These are phyloP conservation scores for Botrytis aclada DNA, from an alignment of 2,329 filamentous ascomycete species.

Conservation along the genomic window DNA sequence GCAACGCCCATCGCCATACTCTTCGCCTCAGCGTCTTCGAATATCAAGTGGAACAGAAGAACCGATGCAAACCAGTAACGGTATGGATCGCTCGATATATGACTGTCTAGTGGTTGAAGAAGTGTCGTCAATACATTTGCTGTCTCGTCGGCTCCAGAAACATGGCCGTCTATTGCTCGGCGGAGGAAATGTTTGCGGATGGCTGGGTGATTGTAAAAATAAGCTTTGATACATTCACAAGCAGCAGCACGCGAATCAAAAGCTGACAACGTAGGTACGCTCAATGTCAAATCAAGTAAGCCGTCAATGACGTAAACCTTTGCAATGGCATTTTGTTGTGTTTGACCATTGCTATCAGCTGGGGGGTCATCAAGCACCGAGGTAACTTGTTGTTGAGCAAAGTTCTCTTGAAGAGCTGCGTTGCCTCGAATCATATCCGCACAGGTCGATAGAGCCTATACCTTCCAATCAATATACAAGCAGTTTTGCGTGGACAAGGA, in stretches of 20 bases:
- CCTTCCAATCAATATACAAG: constrained; percentile 23
- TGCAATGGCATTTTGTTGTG: constrained; percentile 49
- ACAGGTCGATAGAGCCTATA: constrained; percentile 74
- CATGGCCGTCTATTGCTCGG: constrained; percentile 84
- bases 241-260: constrained; percentile 82
- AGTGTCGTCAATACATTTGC: constrained; percentile 87
- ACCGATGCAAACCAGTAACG: constrained; percentile 86
- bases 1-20: constrained; percentile 74
- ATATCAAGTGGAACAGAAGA: constrained; percentile 80
- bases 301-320: constrained; percentile 91
- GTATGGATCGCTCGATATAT: constrained; percentile 74
- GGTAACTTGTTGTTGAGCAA: constrained; percentile 80
- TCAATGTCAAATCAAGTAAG: constrained; percentile 76
- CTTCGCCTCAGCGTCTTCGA: constrained; percentile 78
- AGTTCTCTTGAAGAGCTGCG: constrained; percentile 75
- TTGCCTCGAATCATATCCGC: constrained; percentile 87
- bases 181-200: constrained; percentile 83
- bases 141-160: constrained; percentile 72
- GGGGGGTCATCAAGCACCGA: constrained; percentile 49
- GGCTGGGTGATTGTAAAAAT: constrained; percentile 76
- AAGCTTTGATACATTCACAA: constrained; percentile 88
- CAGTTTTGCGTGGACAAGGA: background rate
- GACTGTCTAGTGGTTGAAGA: constrained; percentile 61
- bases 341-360: constrained; percentile 41
- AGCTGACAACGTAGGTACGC: constrained; percentile 60